Percentiles rank a stretch among this genome's conserved stretches.
phyloP scores from a whole-genome alignment of 2,329 filamentous ascomycete species.

The Nemania sp. region DNA sequence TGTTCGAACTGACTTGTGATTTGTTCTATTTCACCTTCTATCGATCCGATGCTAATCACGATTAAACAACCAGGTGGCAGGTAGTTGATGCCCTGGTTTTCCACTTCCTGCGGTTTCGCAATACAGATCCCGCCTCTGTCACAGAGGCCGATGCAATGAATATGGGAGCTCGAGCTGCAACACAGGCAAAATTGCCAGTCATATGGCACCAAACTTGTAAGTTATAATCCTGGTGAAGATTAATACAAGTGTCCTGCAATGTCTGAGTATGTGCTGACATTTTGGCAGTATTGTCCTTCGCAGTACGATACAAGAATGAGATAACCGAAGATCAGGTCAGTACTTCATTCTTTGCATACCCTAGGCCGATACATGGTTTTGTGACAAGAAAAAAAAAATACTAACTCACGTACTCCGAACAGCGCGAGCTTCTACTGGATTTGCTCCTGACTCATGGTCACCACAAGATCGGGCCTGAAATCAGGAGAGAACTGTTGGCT shows the following conservation, averaged over 20 bases:
- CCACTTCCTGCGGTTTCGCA: constrained; percentile 90
- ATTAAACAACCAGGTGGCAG: constrained; percentile 59
- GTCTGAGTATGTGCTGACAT: not conserved
- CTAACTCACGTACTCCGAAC: constrained; percentile 1
- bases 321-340: constrained; percentile 82
- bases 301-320: constrained; percentile 92
- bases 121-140: constrained; percentile 62
- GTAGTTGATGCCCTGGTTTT: constrained; percentile 94
- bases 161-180: constrained; percentile 52
- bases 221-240: not conserved
- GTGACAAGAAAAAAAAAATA: not conserved
- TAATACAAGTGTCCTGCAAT: not conserved
- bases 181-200: constrained; percentile 73
- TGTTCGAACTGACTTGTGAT: constrained; percentile 47
- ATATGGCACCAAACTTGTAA: constrained; percentile 86
- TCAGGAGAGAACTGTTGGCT: constrained; percentile 82
- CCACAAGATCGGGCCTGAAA: constrained; percentile 85
- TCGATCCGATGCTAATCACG: not conserved
- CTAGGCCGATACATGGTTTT: not conserved
- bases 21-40: not conserved
- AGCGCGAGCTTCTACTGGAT: constrained; percentile 83
- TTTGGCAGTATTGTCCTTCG: constrained; percentile 72
- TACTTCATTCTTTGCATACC: not conserved
- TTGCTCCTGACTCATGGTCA: constrained; percentile 83
- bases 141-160: constrained; percentile 59